Percentiles rank a stretch among this genome's conserved stretches.
Conservation (phyloP, 2,329 filamentous ascomycete species). For the Pyrenophora graminea region DNA sequence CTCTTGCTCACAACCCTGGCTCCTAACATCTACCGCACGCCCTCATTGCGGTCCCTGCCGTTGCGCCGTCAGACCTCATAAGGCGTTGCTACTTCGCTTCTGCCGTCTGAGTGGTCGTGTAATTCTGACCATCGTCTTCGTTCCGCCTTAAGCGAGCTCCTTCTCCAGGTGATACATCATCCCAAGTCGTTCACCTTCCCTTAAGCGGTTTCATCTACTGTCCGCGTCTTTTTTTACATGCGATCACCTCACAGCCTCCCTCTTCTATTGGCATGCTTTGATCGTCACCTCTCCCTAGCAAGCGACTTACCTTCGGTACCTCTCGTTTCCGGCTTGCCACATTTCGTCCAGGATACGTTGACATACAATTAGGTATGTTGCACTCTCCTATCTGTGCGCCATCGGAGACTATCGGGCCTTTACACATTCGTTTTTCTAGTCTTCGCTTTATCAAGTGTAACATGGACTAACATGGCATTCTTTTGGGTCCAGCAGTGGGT, state of each 20-base stretch:
- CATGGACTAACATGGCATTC: conserved; percentile 50
- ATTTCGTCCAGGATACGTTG: conserved; percentile 22
- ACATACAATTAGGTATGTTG: conserved; percentile 45
- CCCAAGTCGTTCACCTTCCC: conserved; percentile 42
- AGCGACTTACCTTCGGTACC: conserved; percentile 36
- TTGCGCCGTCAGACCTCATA: conserved; percentile 40
- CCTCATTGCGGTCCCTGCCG: conserved; percentile 32
- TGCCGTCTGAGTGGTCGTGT: conserved; percentile 41
- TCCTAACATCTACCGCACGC: conserved; percentile 31
- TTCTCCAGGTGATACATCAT: conserved; percentile 34
- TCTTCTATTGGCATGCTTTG: conserved; percentile 40
- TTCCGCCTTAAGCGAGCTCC: conserved; percentile 46
- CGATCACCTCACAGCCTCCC: conserved; percentile 33
- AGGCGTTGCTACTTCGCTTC: conserved; percentile 34
- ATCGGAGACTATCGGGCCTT: conserved; percentile 12
- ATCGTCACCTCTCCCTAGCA: conserved; percentile 20
- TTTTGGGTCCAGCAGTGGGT: conserved; percentile 51
- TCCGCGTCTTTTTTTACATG: conserved; percentile 45
- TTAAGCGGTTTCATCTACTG: conserved; percentile 31
- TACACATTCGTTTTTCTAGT: conserved; percentile 27
- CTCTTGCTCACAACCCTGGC: conserved; percentile 23
- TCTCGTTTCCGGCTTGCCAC: conserved; percentile 41
- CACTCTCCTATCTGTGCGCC: conserved; percentile 19
- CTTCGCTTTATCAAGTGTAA: conserved; percentile 25
- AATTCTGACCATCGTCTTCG: conserved; percentile 43